Base-by-base conservation (phyloP, 2,329 filamentous ascomycete genomes). In the Cladobotryum protrusum region DNA sequence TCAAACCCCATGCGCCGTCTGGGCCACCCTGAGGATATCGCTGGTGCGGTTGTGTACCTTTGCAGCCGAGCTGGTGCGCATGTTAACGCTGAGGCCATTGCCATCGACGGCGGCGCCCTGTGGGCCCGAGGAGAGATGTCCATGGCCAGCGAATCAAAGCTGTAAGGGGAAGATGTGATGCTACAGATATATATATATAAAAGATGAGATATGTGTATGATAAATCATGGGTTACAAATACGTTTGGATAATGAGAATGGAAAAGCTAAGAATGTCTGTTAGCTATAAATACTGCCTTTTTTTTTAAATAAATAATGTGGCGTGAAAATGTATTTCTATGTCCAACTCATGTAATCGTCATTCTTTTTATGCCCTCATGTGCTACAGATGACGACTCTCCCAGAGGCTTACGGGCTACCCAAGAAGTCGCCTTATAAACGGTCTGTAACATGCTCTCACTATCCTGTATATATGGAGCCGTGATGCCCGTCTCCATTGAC, bases 391-490 rank as follows among this genome's bases (percentile, higher is more conserved):
- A 32, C 8, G 36, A 20, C 42, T 12, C 39, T 15, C 44, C 48
- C 14, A 61, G 51, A 14, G 72, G 71, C 71, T 95, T 99, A 54
- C 85, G 81, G 33, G 88, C 92, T 24, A 95, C 75, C 93, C 93
- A 99, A 54, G 87, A 83, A 48, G 83, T 87, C 14, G 88, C 88
- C 53, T 75, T 76, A 66, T 97, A 99, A 5, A 81, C 78, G 50
- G 86, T 93, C 64, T 86, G 85, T 59, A 96, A 71, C 89, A 99
- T 93, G 62, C 90, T 96, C 47, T 82, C 72, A 13, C 78, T 70
- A 62, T 97, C 88, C 59, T 90, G 87, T 43, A 97, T 93, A 63
- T 99, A 99, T 7, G 90, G 90, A 12, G 87, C 84, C 53, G 79
- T 73, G n/a, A 83, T 69, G 1, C 72, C 76, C 1, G 72, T 73